These are phyloP conservation scores for Trichoderma sp. DNA, from an alignment of 2,329 filamentous ascomycete genomes.

Conservation along the genomic window DNA sequence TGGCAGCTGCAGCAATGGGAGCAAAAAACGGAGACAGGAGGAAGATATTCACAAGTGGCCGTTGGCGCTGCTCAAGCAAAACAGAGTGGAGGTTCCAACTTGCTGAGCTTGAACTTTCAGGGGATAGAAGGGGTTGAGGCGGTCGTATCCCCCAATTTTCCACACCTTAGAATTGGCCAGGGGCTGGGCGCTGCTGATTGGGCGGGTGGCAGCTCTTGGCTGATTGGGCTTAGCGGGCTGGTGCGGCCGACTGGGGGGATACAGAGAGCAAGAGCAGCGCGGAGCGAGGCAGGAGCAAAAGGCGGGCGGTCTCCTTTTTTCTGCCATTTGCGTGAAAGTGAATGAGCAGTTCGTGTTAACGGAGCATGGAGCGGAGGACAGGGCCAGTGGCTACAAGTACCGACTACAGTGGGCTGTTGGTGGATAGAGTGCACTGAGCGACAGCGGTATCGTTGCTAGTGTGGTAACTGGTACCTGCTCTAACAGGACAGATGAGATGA, in stretches of 20 bases:
- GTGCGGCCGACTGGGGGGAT: constrained; percentile 34
- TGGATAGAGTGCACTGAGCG: background rate
- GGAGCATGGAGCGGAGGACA: constrained; percentile 20
- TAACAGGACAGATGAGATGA: constrained; percentile 21
- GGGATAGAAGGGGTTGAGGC: constrained; percentile 29
- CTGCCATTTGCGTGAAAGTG: background rate
- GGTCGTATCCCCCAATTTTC: constrained; percentile 37
- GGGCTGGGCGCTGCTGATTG: constrained; percentile 26
- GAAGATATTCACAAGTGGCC: constrained; percentile 24
- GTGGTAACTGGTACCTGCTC: background rate
- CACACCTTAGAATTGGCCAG: constrained; percentile 38
- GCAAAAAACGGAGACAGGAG: constrained; percentile 23
- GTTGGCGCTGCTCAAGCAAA: constrained; percentile 23
- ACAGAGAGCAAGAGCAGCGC: constrained; percentile 22
- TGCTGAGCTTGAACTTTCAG: constrained; percentile 29
- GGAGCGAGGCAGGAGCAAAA: constrained; percentile 19
- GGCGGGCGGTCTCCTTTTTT: constrained; percentile 19
- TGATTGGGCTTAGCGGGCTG: constrained; percentile 37
- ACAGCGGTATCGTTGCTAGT: background rate
- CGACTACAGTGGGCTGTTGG: background rate
- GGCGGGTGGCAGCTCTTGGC: constrained; percentile 27
- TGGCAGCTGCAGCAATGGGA: constrained; percentile 14
- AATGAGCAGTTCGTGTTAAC: constrained; percentile 10
- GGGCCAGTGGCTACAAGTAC: background rate
- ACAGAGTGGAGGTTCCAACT: constrained; percentile 28